Evolutionary conservation across 1,284 basidiomycete genomes (phyloP), one percentile per base, ranked within the genome.

Genomic region (Waitea zeae): DNA sequence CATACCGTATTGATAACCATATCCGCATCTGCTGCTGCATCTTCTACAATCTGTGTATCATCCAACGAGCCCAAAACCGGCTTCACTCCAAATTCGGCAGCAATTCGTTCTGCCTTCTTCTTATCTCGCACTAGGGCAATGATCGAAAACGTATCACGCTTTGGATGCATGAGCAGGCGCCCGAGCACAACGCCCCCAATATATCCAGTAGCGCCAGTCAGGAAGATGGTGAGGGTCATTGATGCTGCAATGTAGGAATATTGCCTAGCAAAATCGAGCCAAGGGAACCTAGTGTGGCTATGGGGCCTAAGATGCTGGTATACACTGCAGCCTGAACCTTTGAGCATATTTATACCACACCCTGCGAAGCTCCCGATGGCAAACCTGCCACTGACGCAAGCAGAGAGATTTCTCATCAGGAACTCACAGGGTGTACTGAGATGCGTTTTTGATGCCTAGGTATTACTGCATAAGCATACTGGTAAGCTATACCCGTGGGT

Each of bases 181-280:
- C 52, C 44, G 3, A 70, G 53, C 19, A 70, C 59, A 3, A 62
- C 57, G 26, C 63, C 67, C 6, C 68, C 67, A 32, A 71, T 64
- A 44, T 72, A 72, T 13, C 67, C 69, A 62, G 35, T 39, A 13
- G 20, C 13, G 15, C 15, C n/a, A 7, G n/a, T 26, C 24, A 26
- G 7, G n/a, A 7, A 26, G 9, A n/a, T 26, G n/a, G 24, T 26
- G 9, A 7, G 18, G 36, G 14, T 27, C 12, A 19, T 13, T 17
- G 9, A 38, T 41, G 20, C 20, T n/a, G n/a, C n/a, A n/a, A n/a
- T 47, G 46, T 46, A 28, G 47, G 47, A 12, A 46, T 46, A 12
- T 46, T 46, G 13, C 39, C 39, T 15, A 47, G 14, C 34, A 49
- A 43, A 15, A 49, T 42, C 5, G 38, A 5, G 37, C 41, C n/a